Base-by-base conservation (phyloP, 2,329 filamentous ascomycete species). In the Basipetospora chlamydospora region DNA sequence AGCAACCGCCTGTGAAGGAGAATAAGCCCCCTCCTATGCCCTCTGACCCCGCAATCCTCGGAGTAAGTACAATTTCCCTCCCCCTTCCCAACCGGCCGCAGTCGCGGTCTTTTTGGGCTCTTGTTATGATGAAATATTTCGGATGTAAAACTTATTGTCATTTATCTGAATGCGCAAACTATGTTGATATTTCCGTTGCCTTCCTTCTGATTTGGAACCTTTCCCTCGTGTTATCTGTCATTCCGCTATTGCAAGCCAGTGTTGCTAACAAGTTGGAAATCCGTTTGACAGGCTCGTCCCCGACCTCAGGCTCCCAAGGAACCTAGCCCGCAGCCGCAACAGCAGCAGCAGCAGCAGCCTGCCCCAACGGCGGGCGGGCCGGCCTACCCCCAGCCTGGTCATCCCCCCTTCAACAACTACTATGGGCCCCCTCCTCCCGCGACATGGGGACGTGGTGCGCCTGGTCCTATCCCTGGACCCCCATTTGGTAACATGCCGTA, bases 141-240 rank as follows among this genome's bases (percentile, higher is more conserved):
- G 87, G 87, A 94, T 94, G 84, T 90, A 84, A 93, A 43, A 92
- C 61, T n/a, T 63, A 70, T 68, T 73, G 55, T 69, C 67, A 73
- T 73, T 70, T 76, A 79, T n/a, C 80, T 81, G 81, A 81, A 80
- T 81, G 85, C 85, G 86, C 86, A 93, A 77, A 75, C 66, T 26
- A 66, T 94, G 87, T 93, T 78, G 87, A 94, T 75, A 79, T 81
- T 79, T 94, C 87, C 86, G 87, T 94, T 95, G 87, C 86, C 87
- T 95, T 95, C 87, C 87, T 95, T 94, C 86, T 95, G 86, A 94
- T 77, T 28, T 18, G 13, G 49, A 39, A 39, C 45, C 32, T 33
- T 36, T 26, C 12, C 16, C 22, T 37, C 22, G n/a, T n/a, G n/a
- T n/a, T 39, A 38, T 18, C 42, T 17, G 9, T 42, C 38, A 37